Evolutionary conservation across 176 grass and related monocot genomes (phyloP).

Genomic region (Oryza punctata): DNA sequence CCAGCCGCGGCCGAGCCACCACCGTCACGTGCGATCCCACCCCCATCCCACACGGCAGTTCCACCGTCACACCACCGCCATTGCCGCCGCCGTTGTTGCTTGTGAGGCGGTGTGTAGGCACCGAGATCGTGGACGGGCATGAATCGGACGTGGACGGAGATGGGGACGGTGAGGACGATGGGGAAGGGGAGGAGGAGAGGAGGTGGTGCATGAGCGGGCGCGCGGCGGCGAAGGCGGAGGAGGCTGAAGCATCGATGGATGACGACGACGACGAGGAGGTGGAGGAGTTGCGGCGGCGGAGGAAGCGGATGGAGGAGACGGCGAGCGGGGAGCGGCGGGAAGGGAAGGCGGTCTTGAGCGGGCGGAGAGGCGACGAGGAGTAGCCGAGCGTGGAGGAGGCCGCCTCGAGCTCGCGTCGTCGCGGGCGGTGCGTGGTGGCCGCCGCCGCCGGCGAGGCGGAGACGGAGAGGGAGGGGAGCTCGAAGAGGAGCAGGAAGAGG

Average conservation of each 20-base stretch:
- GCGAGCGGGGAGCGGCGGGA: constrained; percentile 26
- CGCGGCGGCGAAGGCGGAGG: constrained; percentile 49
- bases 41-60: constrained; percentile 79
- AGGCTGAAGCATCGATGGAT: constrained; percentile 33
- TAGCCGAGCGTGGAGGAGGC: neutral
- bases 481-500: constrained; percentile 52
- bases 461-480: constrained; percentile 47
- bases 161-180: neutral
- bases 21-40: constrained; percentile 72
- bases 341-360: constrained; percentile 14
- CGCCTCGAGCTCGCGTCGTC: constrained; percentile 40
- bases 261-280: neutral
- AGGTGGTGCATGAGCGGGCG: neutral
- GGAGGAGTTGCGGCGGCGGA: constrained; percentile 8
- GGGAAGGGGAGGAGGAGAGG: neutral
- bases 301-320: constrained; percentile 43
- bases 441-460: neutral
- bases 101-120: neutral
- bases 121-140: constrained; percentile 58
- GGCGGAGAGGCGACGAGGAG: constrained; percentile 13
- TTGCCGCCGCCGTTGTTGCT: constrained; percentile 4
- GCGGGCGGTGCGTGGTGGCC: constrained; percentile 21
- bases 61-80: constrained; percentile 16
- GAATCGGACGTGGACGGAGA: constrained; percentile 11
- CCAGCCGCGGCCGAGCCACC: constrained; percentile 48